Base-by-base conservation (phyloP, 805 yeast species). In the Ogataea pignaliae region DNA sequence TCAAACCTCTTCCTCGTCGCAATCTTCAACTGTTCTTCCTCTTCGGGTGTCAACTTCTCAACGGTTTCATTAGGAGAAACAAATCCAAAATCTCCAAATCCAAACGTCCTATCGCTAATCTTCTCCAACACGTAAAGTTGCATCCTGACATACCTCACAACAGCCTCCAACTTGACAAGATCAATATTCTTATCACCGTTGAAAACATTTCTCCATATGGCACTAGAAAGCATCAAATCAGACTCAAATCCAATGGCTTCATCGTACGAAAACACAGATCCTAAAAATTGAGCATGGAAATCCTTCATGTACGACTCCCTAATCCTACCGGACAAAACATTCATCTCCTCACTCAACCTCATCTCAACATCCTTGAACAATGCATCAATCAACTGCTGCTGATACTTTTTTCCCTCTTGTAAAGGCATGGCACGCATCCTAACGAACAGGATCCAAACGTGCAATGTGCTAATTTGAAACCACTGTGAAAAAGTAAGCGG, bases 341-440 rank as follows among this genome's bases (percentile, higher is more conserved):
- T 85, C 79, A 91, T 79, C 62, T 90, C 97, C 52, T 85, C 87
- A 45, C 84, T 78, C 65, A 93, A 73, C 60, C 95, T 80, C 57
- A 78, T 70, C 63, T 93, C 98, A 67, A 93, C 85, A 62, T 93
- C 98, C 50, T 81, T 78, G 70, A 93, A 93, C 37, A 88, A 79
- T 52, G 95, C 75, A 63, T 95, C 97, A 29, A 90, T 86, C 33
- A 93, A 67, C 60, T 88, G 88, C 65, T 90, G 97, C 65, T 93
- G 97, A 65, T 90, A 93, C 60, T 83, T 85, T 54, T 79, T 79
- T 34, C 97, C 95, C 60, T 87, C 82, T 57, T 88, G 84, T 62
- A 83, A 84, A 0, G 98, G 98, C 85, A 93, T 75, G 10, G 95
- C 95, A 64, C 99, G 81, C 97, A 93, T 90, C 61, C 99, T 82